Percentiles rank a stretch among this genome's conserved stretches.
Conservation (phyloP, 1,284 basidiomycete species). For the Heliocybe sulcata region DNA sequence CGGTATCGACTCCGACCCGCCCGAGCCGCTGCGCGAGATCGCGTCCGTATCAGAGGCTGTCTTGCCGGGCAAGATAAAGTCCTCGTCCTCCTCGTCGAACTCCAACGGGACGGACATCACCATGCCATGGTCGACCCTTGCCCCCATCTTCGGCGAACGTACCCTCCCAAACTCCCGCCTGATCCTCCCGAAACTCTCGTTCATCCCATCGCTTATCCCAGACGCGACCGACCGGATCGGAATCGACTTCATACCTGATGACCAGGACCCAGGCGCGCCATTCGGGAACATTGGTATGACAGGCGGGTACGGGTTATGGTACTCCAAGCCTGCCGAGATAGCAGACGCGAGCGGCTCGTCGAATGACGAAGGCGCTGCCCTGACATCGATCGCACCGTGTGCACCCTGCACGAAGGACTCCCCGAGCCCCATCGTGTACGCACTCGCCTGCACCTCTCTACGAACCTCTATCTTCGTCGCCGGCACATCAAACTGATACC, state of each 20-base stretch:
- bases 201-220: slow-evolving; percentile 50
- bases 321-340: slow-evolving; percentile 57
- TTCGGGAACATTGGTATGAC: slow-evolving; percentile 78
- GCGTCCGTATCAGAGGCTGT: slow-evolving; percentile 9
- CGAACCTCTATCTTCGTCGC: slow-evolving; percentile 63
- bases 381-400: slow-evolving; percentile 26
- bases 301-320: slow-evolving; percentile 33
- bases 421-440: slow-evolving; percentile 28
- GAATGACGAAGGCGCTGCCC: slow-evolving; percentile 47
- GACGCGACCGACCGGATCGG: slow-evolving; percentile 46
- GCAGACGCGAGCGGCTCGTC: slow-evolving; percentile 75
- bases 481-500: slow-evolving; percentile 55
- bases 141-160: slow-evolving; percentile 24
- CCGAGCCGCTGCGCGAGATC: slow-evolving; percentile 22
- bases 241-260: slow-evolving; percentile 42
- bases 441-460: slow-evolving; percentile 61
- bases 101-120: slow-evolving; percentile 46
- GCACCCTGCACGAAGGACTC: slow-evolving; percentile 51
- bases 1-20: slow-evolving; percentile 22
- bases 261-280: slow-evolving; percentile 37
- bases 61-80: slow-evolving; percentile 28
- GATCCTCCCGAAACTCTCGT: slow-evolving; percentile 45
- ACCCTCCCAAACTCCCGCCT: slow-evolving; percentile 45
- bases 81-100: slow-evolving; percentile 69
- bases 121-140: slow-evolving; percentile 13